These are phyloP conservation scores for Neonectria faginata DNA, from an alignment of 2,329 filamentous ascomycete genomes.

Conservation along the genomic window DNA sequence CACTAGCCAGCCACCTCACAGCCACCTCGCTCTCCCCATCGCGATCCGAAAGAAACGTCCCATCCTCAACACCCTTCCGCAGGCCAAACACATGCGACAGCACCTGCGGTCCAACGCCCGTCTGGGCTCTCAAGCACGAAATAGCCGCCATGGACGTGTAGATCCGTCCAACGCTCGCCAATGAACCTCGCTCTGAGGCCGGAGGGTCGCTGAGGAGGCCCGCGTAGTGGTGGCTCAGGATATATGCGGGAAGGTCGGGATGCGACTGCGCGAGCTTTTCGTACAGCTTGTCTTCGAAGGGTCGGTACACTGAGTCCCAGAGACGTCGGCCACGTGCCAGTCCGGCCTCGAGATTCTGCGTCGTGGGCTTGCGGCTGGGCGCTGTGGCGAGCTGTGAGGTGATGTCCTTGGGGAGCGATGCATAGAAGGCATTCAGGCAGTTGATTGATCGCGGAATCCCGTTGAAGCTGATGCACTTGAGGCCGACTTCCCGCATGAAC, in stretches of 20 bases:
- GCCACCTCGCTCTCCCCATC: conserved; percentile 51
- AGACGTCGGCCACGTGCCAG: conserved; percentile 70
- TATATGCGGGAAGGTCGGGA: conserved; percentile 84
- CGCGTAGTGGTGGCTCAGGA: conserved; percentile 80
- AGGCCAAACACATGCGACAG: conserved; percentile 84
- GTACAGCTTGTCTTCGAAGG: conserved; percentile 78
- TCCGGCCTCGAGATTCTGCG: conserved; percentile 65
- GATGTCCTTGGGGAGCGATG: conserved; percentile 69
- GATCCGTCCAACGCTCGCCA: conserved; percentile 72
- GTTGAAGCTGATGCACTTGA: conserved; percentile 85
- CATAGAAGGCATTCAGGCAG: conserved; percentile 78
- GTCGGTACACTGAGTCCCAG: conserved; percentile 82
- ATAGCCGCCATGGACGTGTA: conserved; percentile 80
- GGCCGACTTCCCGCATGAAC: conserved; percentile 78
- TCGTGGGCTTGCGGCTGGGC: conserved; percentile 66
- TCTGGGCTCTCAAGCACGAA: conserved; percentile 80
- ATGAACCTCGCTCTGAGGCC: conserved; percentile 53
- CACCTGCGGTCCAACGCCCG: conserved; percentile 85
- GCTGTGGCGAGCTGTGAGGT: conserved; percentile 63
- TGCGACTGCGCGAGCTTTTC: conserved; percentile 79
- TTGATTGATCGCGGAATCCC: conserved; percentile 88
- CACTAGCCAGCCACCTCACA: conserved; percentile 56
- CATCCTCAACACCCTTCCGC: conserved; percentile 79
- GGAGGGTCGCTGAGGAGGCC: conserved; percentile 78
- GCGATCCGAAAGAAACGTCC: conserved; percentile 57